Evolutionary conservation across 257 asterid species (phyloP), one percentile per base, ranked within the genome.

Genomic region (Lantana camara): DNA sequence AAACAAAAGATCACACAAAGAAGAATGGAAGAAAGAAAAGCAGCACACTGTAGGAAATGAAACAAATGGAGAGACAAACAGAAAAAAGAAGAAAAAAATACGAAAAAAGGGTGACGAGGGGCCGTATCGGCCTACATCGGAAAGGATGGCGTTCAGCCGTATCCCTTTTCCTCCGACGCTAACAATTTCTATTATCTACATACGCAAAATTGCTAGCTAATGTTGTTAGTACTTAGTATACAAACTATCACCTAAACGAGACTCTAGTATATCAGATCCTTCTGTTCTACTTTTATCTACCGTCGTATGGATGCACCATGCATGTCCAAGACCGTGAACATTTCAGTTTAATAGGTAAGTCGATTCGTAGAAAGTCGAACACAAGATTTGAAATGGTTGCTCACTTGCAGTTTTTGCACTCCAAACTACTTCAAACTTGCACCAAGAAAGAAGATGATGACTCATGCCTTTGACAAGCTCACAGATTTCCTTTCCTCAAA

Each of bases 401-500:
- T 41, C n/a, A 53, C 70, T 54, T 30, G 15, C 57, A 41, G 54
- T 49, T 20, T 50, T 57, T 41, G 42, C 57, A 52, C 42, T 61
- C 40, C 79, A 78, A 72, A 67, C 73, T 76, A 60, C 79, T 79
- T 66, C 82, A 84, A 67, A 35, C 1, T 1, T 35, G 4, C 11
- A 35, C 40, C 7, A 35, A 9, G 40, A 35, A 27, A 2, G 32
- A 35, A 35, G 8, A 35, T 35, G 1, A 4, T 10, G 40, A 9
- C 40, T 9, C 1, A 4, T 35, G 87, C 79, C 72, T 77, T 80
- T 35, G 83, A 76, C 79, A 71, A 67, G 79, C 78, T 66, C 79
- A 76, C 59, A 50, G 79, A 68, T 69, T 72, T 79, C 64, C 85
- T 77, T 16, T 60, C 82, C 72, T 73, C 89, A 20, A 86, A 79